These are phyloP conservation scores for Ascochyta koolunga DNA, from an alignment of 2,329 filamentous ascomycete genomes.

Conservation along the genomic window DNA sequence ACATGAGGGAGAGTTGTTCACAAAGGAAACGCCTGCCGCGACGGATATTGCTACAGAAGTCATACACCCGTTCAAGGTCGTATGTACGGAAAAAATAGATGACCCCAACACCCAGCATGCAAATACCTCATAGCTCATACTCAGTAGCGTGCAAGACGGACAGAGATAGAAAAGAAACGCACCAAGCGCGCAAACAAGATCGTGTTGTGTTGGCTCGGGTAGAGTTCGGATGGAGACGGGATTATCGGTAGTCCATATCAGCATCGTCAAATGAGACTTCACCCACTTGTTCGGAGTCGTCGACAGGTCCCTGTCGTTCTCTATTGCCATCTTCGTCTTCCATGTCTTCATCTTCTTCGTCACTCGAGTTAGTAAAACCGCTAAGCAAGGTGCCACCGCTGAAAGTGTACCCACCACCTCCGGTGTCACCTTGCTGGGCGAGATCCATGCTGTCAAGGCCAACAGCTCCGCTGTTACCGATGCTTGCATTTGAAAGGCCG, in stretches of 20 bases:
- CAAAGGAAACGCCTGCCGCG: slow-evolving; percentile 24
- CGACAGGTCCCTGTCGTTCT: slow-evolving; percentile 53
- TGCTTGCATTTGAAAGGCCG: slow-evolving; percentile 74
- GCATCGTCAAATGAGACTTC: slow-evolving; percentile 66
- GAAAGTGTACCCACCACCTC: slow-evolving; percentile 75
- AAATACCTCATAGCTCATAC: slow-evolving; percentile 18
- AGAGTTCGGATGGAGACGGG: slow-evolving; percentile 21
- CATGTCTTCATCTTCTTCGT: slow-evolving; percentile 95
- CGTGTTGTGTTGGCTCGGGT: slow-evolving; percentile 33
- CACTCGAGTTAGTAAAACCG: slow-evolving; percentile 92
- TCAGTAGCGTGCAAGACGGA: slow-evolving; percentile 16
- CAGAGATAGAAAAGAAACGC: slow-evolving; percentile 41
- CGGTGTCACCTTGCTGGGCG: slow-evolving; percentile 66
- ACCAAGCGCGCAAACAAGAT: slow-evolving; percentile 46
- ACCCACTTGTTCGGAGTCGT: slow-evolving; percentile 70
- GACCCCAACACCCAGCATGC: slow-evolving; percentile 17
- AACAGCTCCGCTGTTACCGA: slow-evolving; percentile 67
- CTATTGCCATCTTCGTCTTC: slow-evolving; percentile 80
- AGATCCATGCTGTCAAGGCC: slow-evolving; percentile 70
- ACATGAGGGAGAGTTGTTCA: slow-evolving; percentile 4
- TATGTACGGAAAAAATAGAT: slow-evolving; percentile 31
- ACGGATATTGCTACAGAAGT: slow-evolving; percentile 41
- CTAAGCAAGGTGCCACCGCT: slow-evolving; percentile 78
- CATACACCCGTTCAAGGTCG: slow-evolving; percentile 36
- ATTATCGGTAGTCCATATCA: slow-evolving; percentile 65